Conservation (phyloP, 495 filamentous ascomycete species). For the Cudoniella acicularis region DNA sequence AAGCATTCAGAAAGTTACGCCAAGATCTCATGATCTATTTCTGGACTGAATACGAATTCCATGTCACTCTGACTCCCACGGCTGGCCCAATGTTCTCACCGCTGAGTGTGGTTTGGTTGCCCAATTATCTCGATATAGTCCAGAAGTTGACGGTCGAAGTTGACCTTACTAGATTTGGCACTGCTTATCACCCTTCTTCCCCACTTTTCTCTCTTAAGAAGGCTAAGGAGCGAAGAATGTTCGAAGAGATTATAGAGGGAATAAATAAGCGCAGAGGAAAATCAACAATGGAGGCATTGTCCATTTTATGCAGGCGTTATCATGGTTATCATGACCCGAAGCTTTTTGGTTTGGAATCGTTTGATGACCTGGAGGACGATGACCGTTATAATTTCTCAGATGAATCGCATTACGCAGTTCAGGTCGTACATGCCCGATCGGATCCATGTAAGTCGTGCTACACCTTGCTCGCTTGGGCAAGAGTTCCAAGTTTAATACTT, state of each 20-base stretch:
- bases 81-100: conserved; percentile 20
- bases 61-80: conserved; percentile 19
- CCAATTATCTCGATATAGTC: conserved; percentile 8
- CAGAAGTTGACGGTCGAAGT: conserved; percentile 23
- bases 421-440: too few relatives aligned
- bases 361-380: background rate
- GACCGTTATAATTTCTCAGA: background rate
- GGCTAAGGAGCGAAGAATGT: conserved; percentile 4
- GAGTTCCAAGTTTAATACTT: too few relatives aligned
- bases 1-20: conserved; percentile 10
- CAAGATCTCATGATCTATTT: conserved; percentile 24
- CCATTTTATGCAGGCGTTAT: conserved; percentile 20
- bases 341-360: background rate
- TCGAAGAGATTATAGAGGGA: conserved; percentile 4
- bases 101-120: conserved; percentile 20
- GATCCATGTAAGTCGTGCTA: background rate
- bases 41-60: conserved; percentile 25
- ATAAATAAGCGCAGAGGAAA: background rate
- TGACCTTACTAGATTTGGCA: conserved; percentile 24
- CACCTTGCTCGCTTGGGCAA: too few relatives aligned
- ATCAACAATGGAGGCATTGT: conserved; percentile 12
- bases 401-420: background rate
- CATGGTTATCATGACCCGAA: background rate
- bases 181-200: conserved; percentile 1
- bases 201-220: conserved; percentile 6